Percentiles rank a stretch among this genome's conserved stretches.
phyloP scores from a whole-genome alignment of 2,329 filamentous ascomycete species.

The Stromatinia cepivora region DNA sequence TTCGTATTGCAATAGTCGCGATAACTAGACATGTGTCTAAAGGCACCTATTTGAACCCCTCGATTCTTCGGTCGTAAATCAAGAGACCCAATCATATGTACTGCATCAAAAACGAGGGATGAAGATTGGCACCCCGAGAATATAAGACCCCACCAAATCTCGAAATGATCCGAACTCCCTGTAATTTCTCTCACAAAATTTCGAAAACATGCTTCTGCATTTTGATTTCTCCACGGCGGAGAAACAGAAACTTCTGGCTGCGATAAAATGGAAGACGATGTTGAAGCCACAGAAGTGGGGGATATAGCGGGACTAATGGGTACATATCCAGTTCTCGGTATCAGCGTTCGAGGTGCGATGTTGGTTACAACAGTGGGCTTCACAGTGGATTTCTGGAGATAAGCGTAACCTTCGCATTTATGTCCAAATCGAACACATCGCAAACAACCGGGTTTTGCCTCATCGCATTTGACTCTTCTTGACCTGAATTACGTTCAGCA shows the following conservation, averaged over 20 bases:
- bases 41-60: constrained; percentile 29
- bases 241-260: neutral
- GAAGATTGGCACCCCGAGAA: constrained; percentile 16
- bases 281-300: constrained; percentile 15
- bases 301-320: constrained; percentile 13
- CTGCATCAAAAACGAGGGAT: constrained; percentile 4
- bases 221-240: constrained; percentile 1
- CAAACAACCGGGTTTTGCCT: constrained; percentile 38
- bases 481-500: constrained; percentile 30
- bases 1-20: constrained; percentile 32
- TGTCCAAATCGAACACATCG: constrained; percentile 39
- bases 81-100: constrained; percentile 22
- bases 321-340: constrained; percentile 11
- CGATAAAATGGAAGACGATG: constrained; percentile 6
- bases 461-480: constrained; percentile 41
- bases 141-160: constrained; percentile 17
- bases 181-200: constrained; percentile 20
- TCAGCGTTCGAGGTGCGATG: constrained; percentile 9
- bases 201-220: constrained; percentile 12
- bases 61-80: constrained; percentile 22
- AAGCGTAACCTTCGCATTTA: constrained; percentile 40
- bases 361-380: constrained; percentile 8
- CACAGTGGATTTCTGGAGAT: constrained; percentile 12
- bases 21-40: constrained; percentile 30
- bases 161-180: constrained; percentile 1